Conservation (phyloP, 1,139 yeast species). For the Kurtzmaniella natalensis region DNA sequence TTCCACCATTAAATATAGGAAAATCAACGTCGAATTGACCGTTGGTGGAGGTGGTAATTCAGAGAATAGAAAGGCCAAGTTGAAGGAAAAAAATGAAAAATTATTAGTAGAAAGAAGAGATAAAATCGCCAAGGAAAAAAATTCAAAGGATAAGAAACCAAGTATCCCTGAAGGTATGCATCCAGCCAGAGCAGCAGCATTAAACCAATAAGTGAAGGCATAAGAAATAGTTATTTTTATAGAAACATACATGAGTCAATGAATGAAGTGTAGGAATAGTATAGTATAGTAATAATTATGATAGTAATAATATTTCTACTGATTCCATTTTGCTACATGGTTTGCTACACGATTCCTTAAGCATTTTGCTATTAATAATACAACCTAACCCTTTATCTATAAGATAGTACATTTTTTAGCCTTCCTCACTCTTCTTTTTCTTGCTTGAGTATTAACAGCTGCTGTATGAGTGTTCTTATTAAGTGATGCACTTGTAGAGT, state of each 20-base stretch:
- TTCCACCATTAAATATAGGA: slow-evolving; percentile 59
- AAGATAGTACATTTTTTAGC: slow-evolving; percentile 49
- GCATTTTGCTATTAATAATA: slow-evolving; percentile 1
- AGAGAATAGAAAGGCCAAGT: slow-evolving; percentile 59
- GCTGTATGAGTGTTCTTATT: slow-evolving; percentile 4
- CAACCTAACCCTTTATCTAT: slow-evolving; percentile 15
- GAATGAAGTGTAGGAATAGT: too few species aligned
- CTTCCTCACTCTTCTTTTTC: slow-evolving; percentile 35
- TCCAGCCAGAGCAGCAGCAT: slow-evolving; percentile 55
- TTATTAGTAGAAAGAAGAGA: slow-evolving; percentile 59
- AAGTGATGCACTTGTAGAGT: background rate
- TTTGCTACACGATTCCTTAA: too few species aligned
- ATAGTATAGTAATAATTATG: too few species aligned
- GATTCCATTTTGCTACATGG: too few species aligned
- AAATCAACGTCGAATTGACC: slow-evolving; percentile 90
- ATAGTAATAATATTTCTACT: too few species aligned
- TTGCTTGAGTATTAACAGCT: slow-evolving; percentile 7
- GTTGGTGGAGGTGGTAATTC: slow-evolving; percentile 99
- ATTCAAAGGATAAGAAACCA: slow-evolving; percentile 18
- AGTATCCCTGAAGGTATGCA: slow-evolving; percentile 40
- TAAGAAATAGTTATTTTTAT: too few species aligned
- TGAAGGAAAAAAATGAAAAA: slow-evolving; percentile 74
- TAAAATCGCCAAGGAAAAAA: slow-evolving; percentile 37
- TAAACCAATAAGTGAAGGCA: too few species aligned
- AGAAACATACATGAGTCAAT: too few species aligned